Evolutionary conservation across 1,284 basidiomycete genomes (phyloP), one percentile per base, ranked within the genome.

Genomic region (Hemileia vastatrix): DNA sequence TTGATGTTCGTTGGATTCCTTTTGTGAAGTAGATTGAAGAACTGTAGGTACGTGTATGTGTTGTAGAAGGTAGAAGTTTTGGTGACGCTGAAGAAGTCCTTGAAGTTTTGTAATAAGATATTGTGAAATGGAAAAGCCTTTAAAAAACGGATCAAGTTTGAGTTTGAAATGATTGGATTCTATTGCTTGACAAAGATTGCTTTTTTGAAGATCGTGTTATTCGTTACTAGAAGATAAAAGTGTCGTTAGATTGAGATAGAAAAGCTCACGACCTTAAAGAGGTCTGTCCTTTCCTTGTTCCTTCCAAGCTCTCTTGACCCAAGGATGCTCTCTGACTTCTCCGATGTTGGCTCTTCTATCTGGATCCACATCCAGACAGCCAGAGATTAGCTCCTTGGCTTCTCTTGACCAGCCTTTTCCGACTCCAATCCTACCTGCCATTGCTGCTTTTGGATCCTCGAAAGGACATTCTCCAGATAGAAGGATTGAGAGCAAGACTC

Each of bases 381-480:
- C 79, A 49, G 79, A 77, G 80, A 94, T 83, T 66, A 93, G 78
- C 67, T 84, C 80, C 71, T 75, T 69, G 5, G 78, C 77, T 6
- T 73, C 75, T 2, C 59, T 49, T 4, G 74, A 72, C 62, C 78
- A 67, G 76, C 68, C 68, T 36, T 70, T 71, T 6, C 66, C 66
- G 54, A 65, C 68, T 33, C 52, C 71, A 63, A 81, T 76, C 32
- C 75, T 72, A 15, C 81, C 81, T 36, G 77, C 75, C 61, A 79
- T 76, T 11, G 88, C 88, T 68, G 88, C 85, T 24, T 81, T 80
- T 57, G 84, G 82, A 6, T 85, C 85, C 4, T 84, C 82, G 76
- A 93, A 94, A 2, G 89, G 89, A 21, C 87, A 88, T 68, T 86
- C 81, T 15, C 90, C 90, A 2, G 87, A 89, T 66, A 93, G 80